phyloP scores from a whole-genome alignment of 441 rosid species.

The Manihot esculenta region DNA sequence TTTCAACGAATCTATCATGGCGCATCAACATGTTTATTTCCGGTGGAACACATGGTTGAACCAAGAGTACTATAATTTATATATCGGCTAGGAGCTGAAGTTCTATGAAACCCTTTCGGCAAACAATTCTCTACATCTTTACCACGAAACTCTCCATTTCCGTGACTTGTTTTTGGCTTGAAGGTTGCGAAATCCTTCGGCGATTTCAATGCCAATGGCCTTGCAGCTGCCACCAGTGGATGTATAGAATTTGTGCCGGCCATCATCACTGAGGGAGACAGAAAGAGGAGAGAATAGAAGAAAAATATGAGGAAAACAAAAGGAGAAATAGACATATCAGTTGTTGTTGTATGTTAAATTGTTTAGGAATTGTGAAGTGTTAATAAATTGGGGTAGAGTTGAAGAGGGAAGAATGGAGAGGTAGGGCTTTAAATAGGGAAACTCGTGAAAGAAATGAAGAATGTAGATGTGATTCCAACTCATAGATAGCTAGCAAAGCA shows the following conservation, averaged over 20 bases:
- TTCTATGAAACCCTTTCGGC: constrained; percentile 63
- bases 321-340: constrained; percentile 5
- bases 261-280: constrained; percentile 20
- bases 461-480: constrained; percentile 21
- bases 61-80: constrained; percentile 47
- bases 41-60: constrained; percentile 45
- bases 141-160: not conserved
- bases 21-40: constrained; percentile 10
- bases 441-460: constrained; percentile 39
- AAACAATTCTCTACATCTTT: constrained; percentile 44
- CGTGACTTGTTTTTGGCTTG: constrained; percentile 27
- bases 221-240: constrained; percentile 21
- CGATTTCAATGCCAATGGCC: constrained; percentile 35
- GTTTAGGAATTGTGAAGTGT: not conserved
- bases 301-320: constrained; percentile 22
- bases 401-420: constrained; percentile 7
- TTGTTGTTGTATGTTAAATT: not conserved
- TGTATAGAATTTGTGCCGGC: too few relatives aligned
- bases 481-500: constrained; percentile 29
- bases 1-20: constrained; percentile 24
- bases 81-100: constrained; percentile 75
- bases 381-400: not conserved
- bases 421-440: constrained; percentile 35
- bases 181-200: constrained; percentile 10
- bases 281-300: constrained; percentile 27